Evolutionary conservation across 495 filamentous ascomycete species (phyloP).

Genomic region (Astrocystis sublimbata): DNA sequence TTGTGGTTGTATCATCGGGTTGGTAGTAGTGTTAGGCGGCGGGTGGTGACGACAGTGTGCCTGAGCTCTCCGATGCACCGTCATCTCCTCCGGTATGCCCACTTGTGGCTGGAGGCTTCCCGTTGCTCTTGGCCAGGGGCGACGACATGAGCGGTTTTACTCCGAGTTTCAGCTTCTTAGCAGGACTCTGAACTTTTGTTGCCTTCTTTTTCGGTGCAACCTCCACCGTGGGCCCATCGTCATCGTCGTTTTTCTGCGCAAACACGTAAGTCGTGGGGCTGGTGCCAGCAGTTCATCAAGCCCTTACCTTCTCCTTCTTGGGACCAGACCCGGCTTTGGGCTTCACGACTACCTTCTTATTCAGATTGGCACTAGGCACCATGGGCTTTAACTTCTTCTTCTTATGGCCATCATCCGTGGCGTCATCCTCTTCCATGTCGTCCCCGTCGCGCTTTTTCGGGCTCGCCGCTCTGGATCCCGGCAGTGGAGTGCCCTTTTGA

Average conservation of each 20-base stretch:
- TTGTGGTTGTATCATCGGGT: constrained; percentile 1
- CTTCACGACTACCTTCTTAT: constrained; percentile 54
- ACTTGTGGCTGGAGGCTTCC: constrained; percentile 26
- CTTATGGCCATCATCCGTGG: constrained; percentile 45
- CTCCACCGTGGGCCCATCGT: constrained; percentile 41
- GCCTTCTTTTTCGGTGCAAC: constrained; percentile 47
- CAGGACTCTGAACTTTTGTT: constrained; percentile 43
- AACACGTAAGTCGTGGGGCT: constrained; percentile 40
- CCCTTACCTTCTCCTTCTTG: constrained; percentile 52
- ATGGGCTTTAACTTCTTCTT: constrained; percentile 57
- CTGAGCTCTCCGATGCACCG: constrained; percentile 52
- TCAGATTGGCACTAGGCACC: constrained; percentile 31
- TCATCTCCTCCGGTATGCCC: constrained; percentile 38
- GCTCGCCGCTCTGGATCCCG: constrained; percentile 46
- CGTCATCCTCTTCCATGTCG: constrained; percentile 52
- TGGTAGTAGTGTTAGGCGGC: constrained; percentile 26
- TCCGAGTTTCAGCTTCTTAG: constrained; percentile 50
- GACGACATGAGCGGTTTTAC: constrained; percentile 41
- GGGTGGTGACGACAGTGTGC: constrained; percentile 52
- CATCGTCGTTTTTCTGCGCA: constrained; percentile 31
- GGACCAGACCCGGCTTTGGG: constrained; percentile 35
- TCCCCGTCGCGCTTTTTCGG: constrained; percentile 55
- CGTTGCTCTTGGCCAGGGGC: constrained; percentile 39
- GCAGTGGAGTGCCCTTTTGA: constrained; percentile 61
- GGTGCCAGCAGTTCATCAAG: constrained; percentile 39